These are phyloP conservation scores for Aspergillus sp. DNA, from an alignment of 2,329 filamentous ascomycete genomes.

Conservation along the genomic window DNA sequence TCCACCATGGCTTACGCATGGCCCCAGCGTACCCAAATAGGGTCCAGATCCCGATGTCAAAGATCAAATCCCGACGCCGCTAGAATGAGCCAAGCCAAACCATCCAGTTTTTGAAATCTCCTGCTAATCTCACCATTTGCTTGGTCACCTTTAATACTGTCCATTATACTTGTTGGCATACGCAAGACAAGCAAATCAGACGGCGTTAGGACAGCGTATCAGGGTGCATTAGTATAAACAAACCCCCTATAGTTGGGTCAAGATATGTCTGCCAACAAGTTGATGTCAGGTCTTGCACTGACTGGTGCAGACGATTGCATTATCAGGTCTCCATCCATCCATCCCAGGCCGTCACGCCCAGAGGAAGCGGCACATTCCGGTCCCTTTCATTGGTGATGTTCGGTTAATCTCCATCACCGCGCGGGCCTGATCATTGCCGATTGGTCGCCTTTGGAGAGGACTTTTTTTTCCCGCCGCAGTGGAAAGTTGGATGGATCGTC, in stretches of 20 bases:
- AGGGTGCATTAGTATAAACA: too few relatives aligned
- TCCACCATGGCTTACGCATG: not conserved
- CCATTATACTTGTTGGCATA: too few relatives aligned
- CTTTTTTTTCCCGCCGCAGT: not conserved
- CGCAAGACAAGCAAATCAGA: too few relatives aligned
- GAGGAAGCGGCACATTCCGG: not conserved
- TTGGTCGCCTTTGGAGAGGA: too few relatives aligned
- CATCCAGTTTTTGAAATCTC: not conserved
- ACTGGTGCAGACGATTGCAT: not conserved
- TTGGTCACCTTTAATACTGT: too few relatives aligned
- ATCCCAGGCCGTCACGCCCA: not conserved
- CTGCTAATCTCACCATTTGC: too few relatives aligned
- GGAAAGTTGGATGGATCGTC: not conserved
- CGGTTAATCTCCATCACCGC: not conserved
- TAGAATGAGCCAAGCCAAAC: not conserved
- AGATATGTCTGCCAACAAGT: too few relatives aligned
- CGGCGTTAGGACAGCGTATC: too few relatives aligned
- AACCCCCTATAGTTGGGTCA: too few relatives aligned
- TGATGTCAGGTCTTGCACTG: not conserved
- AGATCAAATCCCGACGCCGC: not conserved
- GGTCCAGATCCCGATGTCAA: not conserved
- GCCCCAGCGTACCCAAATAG: not conserved
- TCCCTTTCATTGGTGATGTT: not conserved
- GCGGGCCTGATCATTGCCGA: too few relatives aligned
- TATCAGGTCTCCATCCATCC: not conserved